Conservation (phyloP, 306 rosid species). For the Cercis canadensis region DNA sequence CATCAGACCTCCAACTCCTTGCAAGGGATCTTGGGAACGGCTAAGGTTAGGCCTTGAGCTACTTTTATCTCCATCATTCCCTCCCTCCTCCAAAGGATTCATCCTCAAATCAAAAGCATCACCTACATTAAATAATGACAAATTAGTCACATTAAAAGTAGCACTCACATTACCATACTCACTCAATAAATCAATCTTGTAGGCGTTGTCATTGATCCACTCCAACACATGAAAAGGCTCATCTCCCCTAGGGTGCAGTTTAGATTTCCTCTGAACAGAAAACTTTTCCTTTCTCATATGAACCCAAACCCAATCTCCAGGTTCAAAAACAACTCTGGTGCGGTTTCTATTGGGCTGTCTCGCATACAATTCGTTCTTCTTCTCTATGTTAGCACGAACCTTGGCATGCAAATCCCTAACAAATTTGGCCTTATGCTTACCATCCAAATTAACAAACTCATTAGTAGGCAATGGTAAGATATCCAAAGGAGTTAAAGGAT, state of each 20-base stretch:
- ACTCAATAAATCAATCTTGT: background rate
- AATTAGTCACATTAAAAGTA: slow-evolving; percentile 3
- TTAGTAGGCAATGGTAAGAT: background rate
- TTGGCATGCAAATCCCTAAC: too few species aligned
- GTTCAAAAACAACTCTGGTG: too few species aligned
- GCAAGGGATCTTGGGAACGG: background rate
- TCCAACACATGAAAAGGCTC: background rate
- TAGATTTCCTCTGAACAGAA: background rate
- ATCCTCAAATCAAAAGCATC: background rate
- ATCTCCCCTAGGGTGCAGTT: background rate
- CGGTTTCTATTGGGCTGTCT: too few species aligned
- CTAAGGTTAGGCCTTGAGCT: too few species aligned
- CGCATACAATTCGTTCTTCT: too few species aligned
- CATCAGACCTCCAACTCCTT: too few species aligned
- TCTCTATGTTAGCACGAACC: too few species aligned
- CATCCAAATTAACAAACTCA: background rate
- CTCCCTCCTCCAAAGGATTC: background rate
- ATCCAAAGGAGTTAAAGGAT: background rate
- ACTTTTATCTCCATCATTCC: background rate
- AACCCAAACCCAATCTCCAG: background rate
- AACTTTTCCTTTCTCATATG: slow-evolving; percentile 1
- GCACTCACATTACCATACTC: slow-evolving; percentile 7
- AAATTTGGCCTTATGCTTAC: background rate
- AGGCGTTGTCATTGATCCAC: background rate
- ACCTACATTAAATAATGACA: background rate